A percentile compares a stretch with the other conserved stretches of the same genome.
Evolutionary conservation across 2,329 filamentous ascomycete genomes (phyloP).

Genomic region (Coniochaeta ligniaria): DNA sequence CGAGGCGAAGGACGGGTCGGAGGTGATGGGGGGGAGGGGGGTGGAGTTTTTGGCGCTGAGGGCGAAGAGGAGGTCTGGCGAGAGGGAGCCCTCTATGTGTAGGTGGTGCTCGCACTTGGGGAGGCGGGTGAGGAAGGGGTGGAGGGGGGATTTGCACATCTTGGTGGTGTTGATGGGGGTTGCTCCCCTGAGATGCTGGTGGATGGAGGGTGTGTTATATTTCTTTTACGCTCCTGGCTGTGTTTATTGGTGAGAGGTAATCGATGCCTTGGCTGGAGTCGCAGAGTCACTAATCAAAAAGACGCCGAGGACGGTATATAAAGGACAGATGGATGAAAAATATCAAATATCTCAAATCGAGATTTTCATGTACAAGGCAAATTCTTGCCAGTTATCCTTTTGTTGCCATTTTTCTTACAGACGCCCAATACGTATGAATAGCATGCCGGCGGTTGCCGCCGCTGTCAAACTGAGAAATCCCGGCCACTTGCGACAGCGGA

Average conservation of each 20-base stretch:
- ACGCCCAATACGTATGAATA: no score
- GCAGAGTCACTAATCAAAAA: no score
- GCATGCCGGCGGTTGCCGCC: background rate
- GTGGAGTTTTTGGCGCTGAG: constrained; percentile 63
- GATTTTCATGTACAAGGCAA: no score
- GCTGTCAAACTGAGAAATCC: background rate
- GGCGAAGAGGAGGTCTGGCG: constrained; percentile 61
- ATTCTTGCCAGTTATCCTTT: background rate
- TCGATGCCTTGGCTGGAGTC: no score
- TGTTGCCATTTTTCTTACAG: background rate
- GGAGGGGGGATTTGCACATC: constrained; percentile 51
- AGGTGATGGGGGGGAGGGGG: constrained; percentile 36
- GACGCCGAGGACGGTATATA: no score
- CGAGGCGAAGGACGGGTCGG: constrained; percentile 56
- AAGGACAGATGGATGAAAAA: no score
- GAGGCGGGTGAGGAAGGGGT: constrained; percentile 55
- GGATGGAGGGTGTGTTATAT: no score
- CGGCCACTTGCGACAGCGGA: background rate
- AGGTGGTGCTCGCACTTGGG: constrained; percentile 81
- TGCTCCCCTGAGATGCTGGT: no score
- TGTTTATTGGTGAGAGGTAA: no score
- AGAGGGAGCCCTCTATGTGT: constrained; percentile 70
- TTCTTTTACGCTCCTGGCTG: no score
- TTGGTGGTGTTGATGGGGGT: constrained; percentile 1
- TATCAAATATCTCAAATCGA: no score